These are phyloP conservation scores for Penicillium subrubescens DNA, from an alignment of 495 filamentous ascomycete genomes.

Conservation along the genomic window DNA sequence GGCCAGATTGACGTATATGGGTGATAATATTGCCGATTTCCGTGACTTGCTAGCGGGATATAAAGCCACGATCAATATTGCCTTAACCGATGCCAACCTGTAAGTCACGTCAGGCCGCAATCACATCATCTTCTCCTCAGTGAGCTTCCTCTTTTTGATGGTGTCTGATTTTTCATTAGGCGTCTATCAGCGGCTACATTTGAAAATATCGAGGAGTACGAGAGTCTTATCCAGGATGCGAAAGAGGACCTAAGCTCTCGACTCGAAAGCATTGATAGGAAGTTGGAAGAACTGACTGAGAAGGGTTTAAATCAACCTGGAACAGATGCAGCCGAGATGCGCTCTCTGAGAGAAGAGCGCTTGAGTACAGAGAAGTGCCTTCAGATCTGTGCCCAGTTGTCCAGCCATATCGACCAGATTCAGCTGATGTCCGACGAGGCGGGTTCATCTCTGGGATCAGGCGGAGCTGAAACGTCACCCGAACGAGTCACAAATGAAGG, in stretches of 20 bases:
- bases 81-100: constrained; percentile 41
- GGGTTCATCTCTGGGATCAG: constrained; percentile 4
- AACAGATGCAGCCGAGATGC: constrained; percentile 33
- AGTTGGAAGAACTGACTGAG: constrained; percentile 27
- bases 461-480: constrained; percentile 16
- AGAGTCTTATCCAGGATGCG: constrained; percentile 37
- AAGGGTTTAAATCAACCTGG: constrained; percentile 14
- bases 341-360: constrained; percentile 40
- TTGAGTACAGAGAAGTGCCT: constrained; percentile 46
- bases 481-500: constrained; percentile 37
- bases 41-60: constrained; percentile 37
- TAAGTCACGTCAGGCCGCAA: constrained; percentile 22
- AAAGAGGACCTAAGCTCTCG: constrained; percentile 42
- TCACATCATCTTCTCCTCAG: neutral
- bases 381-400: constrained; percentile 42
- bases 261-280: constrained; percentile 39
- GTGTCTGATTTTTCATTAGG: constrained; percentile 4
- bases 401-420: constrained; percentile 38
- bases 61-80: constrained; percentile 45
- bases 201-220: constrained; percentile 34
- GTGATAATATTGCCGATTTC: constrained; percentile 35
- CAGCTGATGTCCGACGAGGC: constrained; percentile 18
- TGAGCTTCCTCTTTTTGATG: neutral
- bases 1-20: constrained; percentile 33
- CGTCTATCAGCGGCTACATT: constrained; percentile 31